Conservation (phyloP, 2,329 filamentous ascomycete genomes). For the Gnomoniopsis smithogilvyi region DNA sequence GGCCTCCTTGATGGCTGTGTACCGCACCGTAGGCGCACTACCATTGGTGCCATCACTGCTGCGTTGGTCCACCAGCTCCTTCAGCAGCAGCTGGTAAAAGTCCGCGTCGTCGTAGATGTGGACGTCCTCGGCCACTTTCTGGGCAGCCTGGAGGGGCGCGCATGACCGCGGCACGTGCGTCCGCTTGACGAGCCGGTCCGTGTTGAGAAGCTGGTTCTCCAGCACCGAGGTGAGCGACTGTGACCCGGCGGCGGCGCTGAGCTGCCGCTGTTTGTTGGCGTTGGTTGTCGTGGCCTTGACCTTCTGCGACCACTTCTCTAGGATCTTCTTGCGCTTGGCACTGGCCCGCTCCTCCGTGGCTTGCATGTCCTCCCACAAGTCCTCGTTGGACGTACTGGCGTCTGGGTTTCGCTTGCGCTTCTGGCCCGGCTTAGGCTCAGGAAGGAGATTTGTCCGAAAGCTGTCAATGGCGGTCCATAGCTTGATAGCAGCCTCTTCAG, state of each 20-base stretch:
- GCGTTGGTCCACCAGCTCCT: slow-evolving; percentile 88
- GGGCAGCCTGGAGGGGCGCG: slow-evolving; percentile 64
- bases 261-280: slow-evolving; percentile 51
- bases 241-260: slow-evolving; percentile 41
- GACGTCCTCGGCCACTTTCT: slow-evolving; percentile 53
- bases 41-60: slow-evolving; percentile 57
- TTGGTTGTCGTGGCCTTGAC: slow-evolving; percentile 60
- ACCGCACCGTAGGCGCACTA: slow-evolving; percentile 51
- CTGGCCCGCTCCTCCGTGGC: slow-evolving; percentile 58
- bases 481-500: slow-evolving; percentile 80
- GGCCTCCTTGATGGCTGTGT: slow-evolving; percentile 69
- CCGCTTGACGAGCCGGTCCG: slow-evolving; percentile 65
- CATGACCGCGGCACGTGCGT: slow-evolving; percentile 73
- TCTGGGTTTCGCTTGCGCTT: slow-evolving; percentile 61
- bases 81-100: slow-evolving; percentile 90
- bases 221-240: slow-evolving; percentile 67
- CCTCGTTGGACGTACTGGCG: slow-evolving; percentile 54
- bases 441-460: slow-evolving; percentile 60
- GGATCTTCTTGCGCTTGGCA: slow-evolving; percentile 63
- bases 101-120: slow-evolving; percentile 88
- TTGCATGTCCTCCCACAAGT: slow-evolving; percentile 72
- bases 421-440: slow-evolving; percentile 45
- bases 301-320: slow-evolving; percentile 90
- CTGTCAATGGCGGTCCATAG: slow-evolving; percentile 79
- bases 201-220: slow-evolving; percentile 63